Base-by-base conservation (phyloP, 1,284 basidiomycete species). In the Ustilago loliicola region DNA sequence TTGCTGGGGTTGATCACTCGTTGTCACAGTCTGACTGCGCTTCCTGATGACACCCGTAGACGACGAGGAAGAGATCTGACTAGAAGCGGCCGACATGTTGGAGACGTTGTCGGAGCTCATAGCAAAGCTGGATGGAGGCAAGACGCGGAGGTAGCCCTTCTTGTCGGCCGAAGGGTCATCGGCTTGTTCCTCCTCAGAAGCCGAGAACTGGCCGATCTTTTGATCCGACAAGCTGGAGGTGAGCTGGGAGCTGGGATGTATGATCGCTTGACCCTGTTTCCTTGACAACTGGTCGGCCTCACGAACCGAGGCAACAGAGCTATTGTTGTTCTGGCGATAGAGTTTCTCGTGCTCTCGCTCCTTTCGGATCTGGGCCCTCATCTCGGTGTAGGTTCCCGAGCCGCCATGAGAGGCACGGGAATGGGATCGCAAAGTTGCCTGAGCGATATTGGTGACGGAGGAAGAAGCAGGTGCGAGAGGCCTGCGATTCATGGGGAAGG, bases 311-410 rank as follows among this genome's bases (percentile, higher is more conserved):
- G 30, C 58, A 48, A 30, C 25, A 30, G 23, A n/a, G 32, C 47
- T 11, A 19, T 13, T 45, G 38, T 27, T 23, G 34, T 23, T n/a
- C n/a, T 45, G 51, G 23, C 48, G 50, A 25, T 69, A 61, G 15
- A 40, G 54, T 25, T 61, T 75, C 40, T 68, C 75, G 52, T 66
- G 61, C 32, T 72, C 77, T 21, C 79, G 56, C 47, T 81, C 79
- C 58, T 63, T 73, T 17, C 79, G 62, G 13, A 79, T 62, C 54
- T 76, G 68, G 2, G 79, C 79, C 11, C 79, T 62, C 60, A 79
- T 54, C 59, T 81, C 79, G 21, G 79, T 81, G 51, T 81, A 74
- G 67, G 73, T 55, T 29, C 68, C 76, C 47, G 72, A 76, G 30
- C 79, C 73, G 17, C 66, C 57, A 27, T 79, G 73, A 38, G 75